A percentile compares a stretch with the other conserved stretches of the same genome.
Conservation (phyloP, 106 monocot species). For the Amphibolis antarctica region DNA sequence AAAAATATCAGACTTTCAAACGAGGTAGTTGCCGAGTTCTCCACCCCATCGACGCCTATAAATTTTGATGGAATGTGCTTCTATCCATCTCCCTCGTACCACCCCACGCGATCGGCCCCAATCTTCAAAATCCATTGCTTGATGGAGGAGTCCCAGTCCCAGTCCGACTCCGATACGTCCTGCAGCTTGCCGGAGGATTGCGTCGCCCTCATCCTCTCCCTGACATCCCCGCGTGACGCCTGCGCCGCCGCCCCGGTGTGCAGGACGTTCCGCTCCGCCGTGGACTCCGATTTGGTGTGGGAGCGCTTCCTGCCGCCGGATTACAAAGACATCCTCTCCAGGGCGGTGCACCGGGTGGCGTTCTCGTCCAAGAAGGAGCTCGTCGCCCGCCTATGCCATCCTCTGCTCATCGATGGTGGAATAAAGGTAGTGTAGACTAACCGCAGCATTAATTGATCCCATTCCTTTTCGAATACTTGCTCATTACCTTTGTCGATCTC, state of each 20-base stretch:
- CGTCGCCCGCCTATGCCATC: constrained; percentile 33
- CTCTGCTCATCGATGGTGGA: constrained; percentile 39
- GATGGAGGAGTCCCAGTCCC: too few species aligned
- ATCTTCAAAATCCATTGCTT: too few species aligned
- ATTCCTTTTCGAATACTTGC: too few species aligned
- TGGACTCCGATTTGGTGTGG: constrained; percentile 35
- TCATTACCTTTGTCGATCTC: too few species aligned
- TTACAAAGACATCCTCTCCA: constrained; percentile 16
- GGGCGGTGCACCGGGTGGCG: constrained; percentile 14
- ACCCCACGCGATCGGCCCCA: too few species aligned
- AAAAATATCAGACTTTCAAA: too few species aligned
- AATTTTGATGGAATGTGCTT: too few species aligned
- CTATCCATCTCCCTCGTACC: too few species aligned
- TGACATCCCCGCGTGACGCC: constrained; percentile 35
- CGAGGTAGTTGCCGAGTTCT: too few species aligned
- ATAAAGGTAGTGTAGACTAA: constrained; percentile 16
- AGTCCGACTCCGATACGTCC: too few species aligned
- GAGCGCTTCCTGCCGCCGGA: constrained; percentile 36
- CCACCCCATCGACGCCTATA: too few species aligned
- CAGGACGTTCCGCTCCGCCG: constrained; percentile 22
- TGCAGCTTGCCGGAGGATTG: constrained; percentile 39
- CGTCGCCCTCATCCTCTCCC: constrained; percentile 28
- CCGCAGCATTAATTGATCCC: too few species aligned
- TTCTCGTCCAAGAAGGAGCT: constrained; percentile 32
- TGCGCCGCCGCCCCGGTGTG: constrained; percentile 31